Evolutionary conservation across 2,329 filamentous ascomycete species (phyloP).

Genomic region (Ophiosphaerella korrae): DNA sequence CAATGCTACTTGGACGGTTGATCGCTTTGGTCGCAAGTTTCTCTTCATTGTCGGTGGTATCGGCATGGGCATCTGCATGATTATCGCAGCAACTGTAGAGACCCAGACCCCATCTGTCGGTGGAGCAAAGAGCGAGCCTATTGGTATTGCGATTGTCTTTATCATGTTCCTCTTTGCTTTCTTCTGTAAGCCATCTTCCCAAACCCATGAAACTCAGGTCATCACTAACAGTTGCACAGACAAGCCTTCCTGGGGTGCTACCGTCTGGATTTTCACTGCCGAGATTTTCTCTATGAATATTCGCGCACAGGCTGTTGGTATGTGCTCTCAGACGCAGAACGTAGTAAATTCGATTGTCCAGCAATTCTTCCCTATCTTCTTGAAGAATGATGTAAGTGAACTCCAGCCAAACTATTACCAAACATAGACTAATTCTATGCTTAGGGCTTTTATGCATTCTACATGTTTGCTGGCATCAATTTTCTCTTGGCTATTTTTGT

Average conservation of each 20-base stretch:
- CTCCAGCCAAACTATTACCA: too few species aligned
- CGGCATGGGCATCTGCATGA: constrained; percentile 73
- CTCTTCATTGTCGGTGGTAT: constrained; percentile 70
- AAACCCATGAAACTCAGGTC: neutral
- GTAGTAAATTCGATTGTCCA: constrained; percentile 71
- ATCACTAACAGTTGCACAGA: constrained; percentile 48
- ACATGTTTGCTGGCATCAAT: constrained; percentile 59
- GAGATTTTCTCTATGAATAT: constrained; percentile 75
- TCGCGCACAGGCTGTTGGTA: constrained; percentile 72
- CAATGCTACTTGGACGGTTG: constrained; percentile 74
- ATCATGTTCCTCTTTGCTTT: constrained; percentile 69
- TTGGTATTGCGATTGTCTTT: constrained; percentile 72
- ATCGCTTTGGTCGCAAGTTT: constrained; percentile 72
- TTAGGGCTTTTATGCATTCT: constrained; percentile 59
- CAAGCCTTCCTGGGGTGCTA: constrained; percentile 73
- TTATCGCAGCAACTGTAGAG: constrained; percentile 65
- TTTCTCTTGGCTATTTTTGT: constrained; percentile 49
- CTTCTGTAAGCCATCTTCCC: constrained; percentile 56
- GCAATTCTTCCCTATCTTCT: constrained; percentile 72
- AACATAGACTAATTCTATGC: too few species aligned
- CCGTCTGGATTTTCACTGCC: constrained; percentile 73
- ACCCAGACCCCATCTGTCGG: constrained; percentile 61
- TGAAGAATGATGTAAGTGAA: constrained; percentile 54
- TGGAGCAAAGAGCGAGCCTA: constrained; percentile 62
- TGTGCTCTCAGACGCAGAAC: constrained; percentile 63